These are phyloP conservation scores for Moricandia moricandioides DNA, from an alignment of 345 rosid genomes.

Conservation along the genomic window DNA sequence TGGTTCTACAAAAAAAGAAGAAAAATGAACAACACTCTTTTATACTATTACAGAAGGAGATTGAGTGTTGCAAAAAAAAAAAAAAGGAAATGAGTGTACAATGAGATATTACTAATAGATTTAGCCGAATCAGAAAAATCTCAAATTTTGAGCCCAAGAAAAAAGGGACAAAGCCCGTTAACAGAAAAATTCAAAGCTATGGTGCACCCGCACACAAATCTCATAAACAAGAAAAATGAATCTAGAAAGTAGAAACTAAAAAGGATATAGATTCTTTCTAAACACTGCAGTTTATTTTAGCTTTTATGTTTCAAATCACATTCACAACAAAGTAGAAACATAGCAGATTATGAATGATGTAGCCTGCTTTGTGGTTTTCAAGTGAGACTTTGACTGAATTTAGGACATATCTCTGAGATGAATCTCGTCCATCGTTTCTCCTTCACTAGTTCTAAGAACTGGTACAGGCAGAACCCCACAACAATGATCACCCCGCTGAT, in stretches of 20 bases:
- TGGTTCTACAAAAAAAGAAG: neutral
- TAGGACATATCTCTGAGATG: neutral
- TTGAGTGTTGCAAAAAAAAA: no score
- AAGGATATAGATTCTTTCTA: neutral
- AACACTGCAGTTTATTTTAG: neutral
- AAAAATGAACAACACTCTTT: no score
- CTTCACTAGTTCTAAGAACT: slow-evolving; percentile 48
- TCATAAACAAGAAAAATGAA: neutral
- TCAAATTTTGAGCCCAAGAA: neutral
- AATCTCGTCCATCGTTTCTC: slow-evolving; percentile 53
- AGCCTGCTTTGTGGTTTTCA: neutral
- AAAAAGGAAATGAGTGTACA: no score
- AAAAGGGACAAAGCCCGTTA: neutral
- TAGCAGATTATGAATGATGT: neutral
- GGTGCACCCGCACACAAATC: neutral
- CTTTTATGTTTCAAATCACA: slow-evolving; percentile 6
- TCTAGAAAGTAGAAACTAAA: neutral
- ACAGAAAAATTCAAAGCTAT: neutral
- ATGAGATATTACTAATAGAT: no score
- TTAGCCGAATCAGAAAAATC: neutral
- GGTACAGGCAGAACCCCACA: slow-evolving; percentile 62
- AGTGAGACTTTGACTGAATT: neutral
- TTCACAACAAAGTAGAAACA: neutral
- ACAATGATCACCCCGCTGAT: slow-evolving; percentile 56
- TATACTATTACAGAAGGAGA: no score